Evolutionary conservation across 148 eudicot genomes (phyloP), one percentile per base, ranked within the genome.

Genomic region (Pouteria glomerata): DNA sequence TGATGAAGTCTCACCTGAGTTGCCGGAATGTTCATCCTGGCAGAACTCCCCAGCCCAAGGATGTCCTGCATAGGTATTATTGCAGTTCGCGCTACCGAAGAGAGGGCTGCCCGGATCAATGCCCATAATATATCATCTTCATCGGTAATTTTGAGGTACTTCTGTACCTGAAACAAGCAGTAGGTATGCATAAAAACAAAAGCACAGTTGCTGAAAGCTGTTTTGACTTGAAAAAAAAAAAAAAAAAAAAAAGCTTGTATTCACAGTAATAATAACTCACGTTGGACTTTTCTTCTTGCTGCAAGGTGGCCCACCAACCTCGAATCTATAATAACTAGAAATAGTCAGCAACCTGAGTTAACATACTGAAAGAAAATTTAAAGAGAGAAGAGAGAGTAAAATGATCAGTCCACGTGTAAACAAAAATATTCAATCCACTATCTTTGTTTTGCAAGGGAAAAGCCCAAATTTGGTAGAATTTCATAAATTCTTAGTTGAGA

Each of bases 11-110:
- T 70, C 76, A 95, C 99, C 96, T 86, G 92, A 63, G 99, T 95
- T 58, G 97, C 99, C 48, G 99, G 99, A 83, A 83, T 83, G 73
- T 95, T 95, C 99, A 95, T 95, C 81, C 99, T 87, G 56, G 97
- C 93, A 55, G 92, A 88, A 83, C 79, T 90, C 69, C 87, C 99
- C 57, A 95, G 80, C 63, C 82, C 82, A 73, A 95, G 97, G 73
- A 95, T 77, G 75, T 95, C 99, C 81, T 95, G 99, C 93, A 95
- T 91, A 6, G 99, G 97, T 74, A 95, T 76, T 57, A 95, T 84
- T 30, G 91, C 82, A 69, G 92, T 95, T 77, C 77, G 83, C 51
- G 99, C 96, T 50, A 95, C 94, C 59, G 99, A 95, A 68, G 92
- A 83, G 56, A 90, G 72, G 4, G 92, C 90, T 66, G 86, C 81